Evolutionary conservation across 768 basidiomycete genomes (phyloP), one percentile per base, ranked within the genome.

Genomic region (Cyathus striatus): DNA sequence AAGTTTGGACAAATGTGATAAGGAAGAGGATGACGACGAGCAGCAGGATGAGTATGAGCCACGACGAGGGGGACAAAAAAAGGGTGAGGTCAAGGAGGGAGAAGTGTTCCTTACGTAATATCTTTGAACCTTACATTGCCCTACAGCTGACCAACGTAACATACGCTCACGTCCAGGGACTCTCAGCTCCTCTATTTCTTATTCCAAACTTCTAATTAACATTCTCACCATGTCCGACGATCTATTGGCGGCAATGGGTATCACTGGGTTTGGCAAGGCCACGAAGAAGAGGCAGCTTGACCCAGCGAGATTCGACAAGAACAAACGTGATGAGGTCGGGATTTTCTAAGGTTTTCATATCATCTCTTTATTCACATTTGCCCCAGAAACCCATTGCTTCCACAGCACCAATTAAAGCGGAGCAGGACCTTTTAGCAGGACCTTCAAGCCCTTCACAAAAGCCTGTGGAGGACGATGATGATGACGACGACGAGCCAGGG

Each of bases 201-300:
- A n/a, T n/a, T n/a, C n/a, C n/a, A n/a, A n/a, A n/a, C n/a, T n/a
- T n/a, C n/a, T n/a, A n/a, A n/a, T n/a, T n/a, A 10, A 30, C 27
- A 10, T 30, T 10, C 16, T 20, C 38, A 53, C 33, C 39, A 67
- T 69, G 69, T 48, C 66, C 20, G 78, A 82, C 61, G 87, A 90
- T 47, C 64, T 90, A 16, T 75, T 90, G 53, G 80, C 84, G 2
- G 78, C 83, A 9, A 90, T 93, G 84, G 90, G 90, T 5, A 86
- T 92, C 44, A 53, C 79, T 53, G 86, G 86, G 18, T 93, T 93
- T 57, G 90, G 90, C 20, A 92, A 90, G 65, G 63, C 81, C 34
- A 56, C 65, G 20, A 75, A 79, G 59, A 81, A 81, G 64, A 79
- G 72, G 48, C 64, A 76, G 56, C 72, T 90, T 17, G 84, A 89